These are phyloP conservation scores for Solanum rostratum DNA, from an alignment of 257 asterid genomes.

Conservation along the genomic window DNA sequence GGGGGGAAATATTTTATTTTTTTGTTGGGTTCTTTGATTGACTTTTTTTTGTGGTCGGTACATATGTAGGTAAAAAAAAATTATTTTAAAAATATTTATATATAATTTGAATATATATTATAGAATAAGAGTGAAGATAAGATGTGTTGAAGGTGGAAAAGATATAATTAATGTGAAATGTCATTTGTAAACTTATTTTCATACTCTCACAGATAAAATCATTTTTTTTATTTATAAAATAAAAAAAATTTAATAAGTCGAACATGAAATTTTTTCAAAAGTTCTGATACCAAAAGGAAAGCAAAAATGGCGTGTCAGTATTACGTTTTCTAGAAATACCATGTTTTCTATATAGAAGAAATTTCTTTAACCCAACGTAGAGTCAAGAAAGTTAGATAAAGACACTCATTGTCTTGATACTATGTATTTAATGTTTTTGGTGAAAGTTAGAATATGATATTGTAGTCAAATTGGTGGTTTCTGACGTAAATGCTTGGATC, in stretches of 20 bases:
- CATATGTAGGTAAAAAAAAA: accelerated
- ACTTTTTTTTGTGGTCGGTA: accelerated
- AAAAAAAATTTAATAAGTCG: too few relatives aligned
- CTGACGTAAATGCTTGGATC: neutral
- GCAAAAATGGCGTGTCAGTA: neutral
- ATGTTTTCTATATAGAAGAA: neutral
- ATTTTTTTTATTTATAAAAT: too few relatives aligned
- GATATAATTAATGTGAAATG: accelerated
- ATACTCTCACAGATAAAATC: accelerated
- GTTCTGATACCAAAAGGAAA: neutral
- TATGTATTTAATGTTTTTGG: neutral
- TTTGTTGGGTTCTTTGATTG: too few relatives aligned
- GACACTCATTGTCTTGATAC: neutral
- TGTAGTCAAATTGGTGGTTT: neutral
- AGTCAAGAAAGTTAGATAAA: neutral
- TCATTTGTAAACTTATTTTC: neutral
- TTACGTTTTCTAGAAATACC: neutral
- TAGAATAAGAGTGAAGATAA: accelerated
- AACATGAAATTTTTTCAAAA: neutral
- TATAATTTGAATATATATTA: neutral
- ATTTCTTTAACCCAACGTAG: neutral
- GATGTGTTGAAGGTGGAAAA: accelerated
- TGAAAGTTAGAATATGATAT: neutral
- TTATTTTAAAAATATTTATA: neutral
- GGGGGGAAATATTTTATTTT: neutral